phyloP scores from a whole-genome alignment of 2,329 filamentous ascomycete genomes.

The Aspergillus felis region DNA sequence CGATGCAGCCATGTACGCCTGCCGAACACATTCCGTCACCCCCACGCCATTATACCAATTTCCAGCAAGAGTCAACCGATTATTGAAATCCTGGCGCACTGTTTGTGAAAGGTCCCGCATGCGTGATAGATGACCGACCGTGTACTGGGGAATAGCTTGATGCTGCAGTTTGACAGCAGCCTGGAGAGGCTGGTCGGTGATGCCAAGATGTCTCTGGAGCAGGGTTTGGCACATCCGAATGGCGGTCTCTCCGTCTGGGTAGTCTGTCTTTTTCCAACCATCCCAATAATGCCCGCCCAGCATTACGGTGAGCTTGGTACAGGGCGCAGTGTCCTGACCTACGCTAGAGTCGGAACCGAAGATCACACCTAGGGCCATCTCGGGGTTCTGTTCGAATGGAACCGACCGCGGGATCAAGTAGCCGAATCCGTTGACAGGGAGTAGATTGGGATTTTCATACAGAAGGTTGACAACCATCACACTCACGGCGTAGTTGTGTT shows the following conservation, averaged over 20 bases:
- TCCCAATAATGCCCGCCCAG: constrained; percentile 92
- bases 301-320: constrained; percentile 91
- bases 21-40: constrained; percentile 54
- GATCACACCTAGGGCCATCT: constrained; percentile 82
- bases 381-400: constrained; percentile 68
- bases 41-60: constrained; percentile 50
- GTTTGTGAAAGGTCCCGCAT: constrained; percentile 57
- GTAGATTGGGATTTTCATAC: constrained; percentile 63
- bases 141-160: constrained; percentile 88
- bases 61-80: constrained; percentile 61
- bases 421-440: constrained; percentile 72
- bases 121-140: constrained; percentile 67
- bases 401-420: constrained; percentile 82
- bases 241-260: constrained; percentile 64
- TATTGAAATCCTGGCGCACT: constrained; percentile 54
- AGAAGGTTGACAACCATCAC: constrained; percentile 93
- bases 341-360: constrained; percentile 73
- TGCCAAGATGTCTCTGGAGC: constrained; percentile 69
- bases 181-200: constrained; percentile 60
- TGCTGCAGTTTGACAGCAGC: constrained; percentile 58
- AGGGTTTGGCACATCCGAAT: constrained; percentile 66
- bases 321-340: constrained; percentile 54
- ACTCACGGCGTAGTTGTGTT: constrained; percentile 62
- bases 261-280: constrained; percentile 48
- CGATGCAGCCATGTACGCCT: constrained; percentile 52